Percentiles rank a stretch among this genome's conserved stretches.
Evolutionary conservation across 2,329 filamentous ascomycete species (phyloP).

Genomic region (Fulvia fulva): DNA sequence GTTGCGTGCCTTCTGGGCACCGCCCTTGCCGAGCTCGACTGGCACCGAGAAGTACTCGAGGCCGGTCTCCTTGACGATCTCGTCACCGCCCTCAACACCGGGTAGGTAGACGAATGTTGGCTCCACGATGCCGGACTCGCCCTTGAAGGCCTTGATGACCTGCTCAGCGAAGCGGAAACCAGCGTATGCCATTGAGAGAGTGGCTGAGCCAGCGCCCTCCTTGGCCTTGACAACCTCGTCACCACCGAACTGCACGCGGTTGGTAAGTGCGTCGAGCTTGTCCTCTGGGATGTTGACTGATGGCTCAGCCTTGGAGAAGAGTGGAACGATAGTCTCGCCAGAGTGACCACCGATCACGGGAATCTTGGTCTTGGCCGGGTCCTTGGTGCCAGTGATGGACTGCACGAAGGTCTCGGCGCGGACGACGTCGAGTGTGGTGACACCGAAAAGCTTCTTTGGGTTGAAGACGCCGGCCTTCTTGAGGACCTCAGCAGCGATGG

Average conservation of each 20-base stretch:
- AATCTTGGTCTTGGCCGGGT: slow-evolving; percentile 77
- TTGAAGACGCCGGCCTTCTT: slow-evolving; percentile 92
- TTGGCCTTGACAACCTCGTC: slow-evolving; percentile 96
- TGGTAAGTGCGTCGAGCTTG: slow-evolving; percentile 84
- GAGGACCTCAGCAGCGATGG: slow-evolving; percentile 93
- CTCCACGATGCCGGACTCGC: slow-evolving; percentile 89
- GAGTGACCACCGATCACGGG: slow-evolving; percentile 97
- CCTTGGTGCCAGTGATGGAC: slow-evolving; percentile 74
- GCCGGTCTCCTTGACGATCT: slow-evolving; percentile 73
- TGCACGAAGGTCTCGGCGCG: slow-evolving; percentile 96
- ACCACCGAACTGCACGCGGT: slow-evolving; percentile 96
- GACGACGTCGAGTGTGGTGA: slow-evolving; percentile 97
- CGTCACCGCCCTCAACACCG: slow-evolving; percentile 82
- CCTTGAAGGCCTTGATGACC: slow-evolving; percentile 80
- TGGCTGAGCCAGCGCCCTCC: slow-evolving; percentile 84
- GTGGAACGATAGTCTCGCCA: slow-evolving; percentile 93
- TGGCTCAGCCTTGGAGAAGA: slow-evolving; percentile 89
- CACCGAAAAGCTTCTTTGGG: slow-evolving; percentile 92
- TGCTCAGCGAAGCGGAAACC: slow-evolving; percentile 96
- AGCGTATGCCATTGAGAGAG: slow-evolving; percentile 91
- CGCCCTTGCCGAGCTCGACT: slow-evolving; percentile 79
- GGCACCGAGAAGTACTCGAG: slow-evolving; percentile 93
- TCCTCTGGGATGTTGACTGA: slow-evolving; percentile 76
- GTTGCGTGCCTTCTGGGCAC: slow-evolving; percentile 81
- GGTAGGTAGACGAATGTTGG: slow-evolving; percentile 94